Evolutionary conservation across 257 asterid species (phyloP).

Genomic region (Solanum etuberosum): DNA sequence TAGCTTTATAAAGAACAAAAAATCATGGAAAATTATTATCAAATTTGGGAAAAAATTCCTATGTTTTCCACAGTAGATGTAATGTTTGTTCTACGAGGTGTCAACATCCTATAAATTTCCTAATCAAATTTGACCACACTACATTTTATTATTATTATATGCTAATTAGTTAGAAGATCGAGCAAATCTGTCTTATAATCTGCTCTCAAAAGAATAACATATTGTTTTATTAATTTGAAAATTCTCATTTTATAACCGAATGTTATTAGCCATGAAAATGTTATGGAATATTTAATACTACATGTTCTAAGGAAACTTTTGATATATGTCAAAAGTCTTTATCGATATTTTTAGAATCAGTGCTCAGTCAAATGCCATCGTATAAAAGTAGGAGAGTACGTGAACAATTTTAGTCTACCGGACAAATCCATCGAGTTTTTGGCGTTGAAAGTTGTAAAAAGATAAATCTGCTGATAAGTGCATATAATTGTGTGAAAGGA

Average conservation of each 20-base stretch:
- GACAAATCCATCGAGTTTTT: background rate
- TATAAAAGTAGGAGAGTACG: background rate
- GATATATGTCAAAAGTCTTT: background rate
- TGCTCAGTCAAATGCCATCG: background rate
- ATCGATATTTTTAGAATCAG: background rate
- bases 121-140: background rate
- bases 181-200: background rate
- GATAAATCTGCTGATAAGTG: background rate
- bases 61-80: background rate
- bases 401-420: background rate
- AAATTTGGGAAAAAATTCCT: background rate
- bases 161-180: background rate
- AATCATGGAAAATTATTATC: background rate
- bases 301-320: background rate
- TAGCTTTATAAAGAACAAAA: background rate
- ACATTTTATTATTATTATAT: background rate
- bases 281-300: background rate
- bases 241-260: background rate
- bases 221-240: background rate
- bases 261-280: background rate
- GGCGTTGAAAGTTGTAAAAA: background rate
- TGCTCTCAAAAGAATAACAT: background rate
- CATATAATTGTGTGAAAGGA: background rate
- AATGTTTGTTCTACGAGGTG: background rate
- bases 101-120: background rate